Base-by-base conservation (phyloP, 768 basidiomycete species). In the Suillus subalutaceus region DNA sequence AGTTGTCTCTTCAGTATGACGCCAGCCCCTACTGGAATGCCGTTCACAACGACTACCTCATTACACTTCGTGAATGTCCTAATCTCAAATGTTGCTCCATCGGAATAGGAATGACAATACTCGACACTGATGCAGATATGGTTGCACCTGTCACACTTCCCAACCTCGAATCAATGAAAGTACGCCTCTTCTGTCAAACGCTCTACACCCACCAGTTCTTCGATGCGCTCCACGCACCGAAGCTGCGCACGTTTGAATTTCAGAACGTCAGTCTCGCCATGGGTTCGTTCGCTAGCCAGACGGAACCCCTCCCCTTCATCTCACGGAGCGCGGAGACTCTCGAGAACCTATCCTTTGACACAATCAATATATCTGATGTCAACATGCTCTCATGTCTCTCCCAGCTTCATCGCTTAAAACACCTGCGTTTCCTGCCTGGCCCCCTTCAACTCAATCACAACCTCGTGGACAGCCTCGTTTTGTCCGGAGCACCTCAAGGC, bases 391-490 rank as follows among this genome's bases (percentile, higher is more conserved):
- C 68, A 7, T 76, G 75, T 38, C 66, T 76, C 26, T 58, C 53
- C 1, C 75, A 68, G 8, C 68, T 76, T 13, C 63, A 38, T 37
- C 68, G 43, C 6, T 26, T 76, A 3, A 71, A 65, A 65, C 63
- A 59, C 46, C 12, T 78, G 56, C 46, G 63, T 13, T 71, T 69
- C 43, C 64, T 78, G 2, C 75, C 75, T 5, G 72, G 77, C 15
- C 55, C 72, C n/a, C 67, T 78, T 6, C 66, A 75, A n/a, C 73
- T 76, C 46, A 77, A 78, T 46, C 75, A 78, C 16, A 74, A 72
- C 16, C 72, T 76, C 55, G 44, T 77, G 46, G 40, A 66, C n/a
- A 74, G 67, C 43, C 74, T 78, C 20, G 26, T 70, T 10, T 38
- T 37, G n/a, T 37, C 61, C 15, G 30, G 20, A 41, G 40, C 57